Evolutionary conservation across 495 filamentous ascomycete genomes (phyloP).

Genomic region (Lophiostoma macrostomum): DNA sequence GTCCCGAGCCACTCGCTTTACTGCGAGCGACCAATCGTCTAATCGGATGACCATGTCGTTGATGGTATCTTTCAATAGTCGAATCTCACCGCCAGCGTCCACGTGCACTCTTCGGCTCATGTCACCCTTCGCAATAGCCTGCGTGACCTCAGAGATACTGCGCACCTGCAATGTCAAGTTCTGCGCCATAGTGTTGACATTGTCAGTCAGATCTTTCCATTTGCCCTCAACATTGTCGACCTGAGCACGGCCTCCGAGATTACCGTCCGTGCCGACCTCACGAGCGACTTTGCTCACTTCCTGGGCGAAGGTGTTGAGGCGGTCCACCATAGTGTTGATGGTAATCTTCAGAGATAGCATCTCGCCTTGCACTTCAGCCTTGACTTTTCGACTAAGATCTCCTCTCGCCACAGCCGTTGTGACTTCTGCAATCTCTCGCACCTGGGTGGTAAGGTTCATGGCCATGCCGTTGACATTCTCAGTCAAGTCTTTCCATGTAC

Average conservation of each 20-base stretch:
- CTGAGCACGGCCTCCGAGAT: conserved; percentile 89
- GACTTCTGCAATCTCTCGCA: conserved; percentile 96
- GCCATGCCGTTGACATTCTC: conserved; percentile 99
- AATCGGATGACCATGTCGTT: conserved; percentile 98
- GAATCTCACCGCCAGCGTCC: conserved; percentile 90
- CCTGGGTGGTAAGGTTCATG: conserved; percentile 96
- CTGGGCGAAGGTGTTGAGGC: conserved; percentile 92
- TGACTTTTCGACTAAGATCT: conserved; percentile 93
- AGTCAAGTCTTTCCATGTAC: conserved; percentile 94
- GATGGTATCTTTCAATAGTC: conserved; percentile 93
- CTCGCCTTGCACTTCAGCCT: conserved; percentile 92
- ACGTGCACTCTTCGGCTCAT: conserved; percentile 96
- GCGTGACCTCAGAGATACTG: conserved; percentile 94
- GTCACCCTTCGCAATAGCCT: conserved; percentile 91
- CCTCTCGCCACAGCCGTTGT: conserved; percentile 94
- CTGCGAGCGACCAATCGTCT: conserved; percentile 93
- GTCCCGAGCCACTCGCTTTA: conserved; percentile 93
- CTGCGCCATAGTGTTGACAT: conserved; percentile 91
- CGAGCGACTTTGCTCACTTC: conserved; percentile 98
- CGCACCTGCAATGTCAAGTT: conserved; percentile 95
- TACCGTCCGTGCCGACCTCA: conserved; percentile 97
- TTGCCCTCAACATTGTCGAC: conserved; percentile 98
- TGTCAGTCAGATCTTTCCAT: conserved; percentile 98
- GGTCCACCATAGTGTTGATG: conserved; percentile 99
- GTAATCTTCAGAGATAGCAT: conserved; percentile 94